phyloP scores from a whole-genome alignment of 768 basidiomycete species.

The Lentinula raphanica region DNA sequence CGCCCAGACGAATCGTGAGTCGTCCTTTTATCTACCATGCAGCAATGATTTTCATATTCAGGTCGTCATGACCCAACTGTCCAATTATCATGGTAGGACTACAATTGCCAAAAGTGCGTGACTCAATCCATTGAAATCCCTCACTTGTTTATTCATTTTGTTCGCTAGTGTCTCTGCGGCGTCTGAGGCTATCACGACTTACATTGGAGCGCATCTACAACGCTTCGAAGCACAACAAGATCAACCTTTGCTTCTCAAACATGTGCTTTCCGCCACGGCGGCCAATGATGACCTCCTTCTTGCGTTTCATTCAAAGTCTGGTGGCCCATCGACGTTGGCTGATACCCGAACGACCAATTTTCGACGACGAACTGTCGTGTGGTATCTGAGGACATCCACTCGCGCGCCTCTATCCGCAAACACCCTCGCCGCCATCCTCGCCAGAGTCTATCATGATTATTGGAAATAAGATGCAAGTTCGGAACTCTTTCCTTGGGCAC shows the following conservation, averaged over 20 bases:
- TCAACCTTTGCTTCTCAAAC: slow-evolving; percentile 68
- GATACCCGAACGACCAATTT: slow-evolving; percentile 59
- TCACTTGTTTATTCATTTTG: slow-evolving; percentile 6
- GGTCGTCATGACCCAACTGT: slow-evolving; percentile 72
- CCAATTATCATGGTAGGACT: slow-evolving; percentile 93
- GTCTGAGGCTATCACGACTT: slow-evolving; percentile 79
- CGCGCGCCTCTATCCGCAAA: slow-evolving; percentile 56
- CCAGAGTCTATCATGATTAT: slow-evolving; percentile 66
- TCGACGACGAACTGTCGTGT: slow-evolving; percentile 72
- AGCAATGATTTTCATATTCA: background rate
- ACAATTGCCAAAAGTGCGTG: slow-evolving; percentile 72
- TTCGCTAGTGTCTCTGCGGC: slow-evolving; percentile 76
- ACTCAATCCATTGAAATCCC: slow-evolving; percentile 13
- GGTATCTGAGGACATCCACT: slow-evolving; percentile 73
- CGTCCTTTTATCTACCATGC: background rate
- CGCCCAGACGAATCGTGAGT: slow-evolving; percentile 67
- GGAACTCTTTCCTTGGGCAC: slow-evolving; percentile 40
- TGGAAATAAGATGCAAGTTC: slow-evolving; percentile 44
- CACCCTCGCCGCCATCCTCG: slow-evolving; percentile 67
- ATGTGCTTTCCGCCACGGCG: slow-evolving; percentile 64
- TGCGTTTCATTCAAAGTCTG: slow-evolving; percentile 63
- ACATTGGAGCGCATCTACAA: slow-evolving; percentile 66
- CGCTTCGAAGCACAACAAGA: slow-evolving; percentile 70
- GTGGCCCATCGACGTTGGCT: slow-evolving; percentile 41
- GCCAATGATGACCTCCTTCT: slow-evolving; percentile 71